These are phyloP conservation scores for Pachyrhizus erosus DNA, from an alignment of 306 rosid genomes.

Conservation along the genomic window DNA sequence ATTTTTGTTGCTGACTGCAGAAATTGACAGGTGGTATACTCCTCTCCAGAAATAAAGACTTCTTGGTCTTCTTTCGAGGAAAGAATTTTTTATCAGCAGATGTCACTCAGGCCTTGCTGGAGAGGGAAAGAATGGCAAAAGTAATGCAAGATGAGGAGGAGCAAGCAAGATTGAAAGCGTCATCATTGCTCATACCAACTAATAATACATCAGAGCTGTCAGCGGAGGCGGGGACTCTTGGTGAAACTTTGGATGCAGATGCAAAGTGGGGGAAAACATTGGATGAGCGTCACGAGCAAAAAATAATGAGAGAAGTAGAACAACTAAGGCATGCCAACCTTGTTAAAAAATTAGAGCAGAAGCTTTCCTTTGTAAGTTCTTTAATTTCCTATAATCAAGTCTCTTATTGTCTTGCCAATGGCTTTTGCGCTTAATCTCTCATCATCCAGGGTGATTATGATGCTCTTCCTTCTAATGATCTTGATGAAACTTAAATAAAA, in stretches of 20 bases:
- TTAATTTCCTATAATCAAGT: slow-evolving; percentile 20
- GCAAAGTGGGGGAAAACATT: slow-evolving; percentile 91
- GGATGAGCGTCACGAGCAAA: slow-evolving; percentile 65
- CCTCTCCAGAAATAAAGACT: slow-evolving; percentile 93
- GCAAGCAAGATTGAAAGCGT: slow-evolving; percentile 88
- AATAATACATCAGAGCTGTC: slow-evolving; percentile 53
- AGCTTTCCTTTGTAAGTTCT: slow-evolving; percentile 79
- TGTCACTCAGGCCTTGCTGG: slow-evolving; percentile 77
- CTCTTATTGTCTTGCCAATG: slow-evolving; percentile 31
- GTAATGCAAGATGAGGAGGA: slow-evolving; percentile 92
- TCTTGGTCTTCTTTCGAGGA: slow-evolving; percentile 91
- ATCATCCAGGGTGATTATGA: background rate
- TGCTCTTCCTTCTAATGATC: background rate
- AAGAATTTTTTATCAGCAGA: slow-evolving; percentile 85
- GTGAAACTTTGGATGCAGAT: slow-evolving; percentile 89
- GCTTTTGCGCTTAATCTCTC: slow-evolving; percentile 21
- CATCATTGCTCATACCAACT: slow-evolving; percentile 64
- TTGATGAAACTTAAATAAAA: slow-evolving; percentile 1
- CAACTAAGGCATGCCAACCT: slow-evolving; percentile 63
- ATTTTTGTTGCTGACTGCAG: slow-evolving; percentile 54
- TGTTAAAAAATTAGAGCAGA: slow-evolving; percentile 75
- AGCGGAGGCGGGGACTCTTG: slow-evolving; percentile 83
- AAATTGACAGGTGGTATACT: slow-evolving; percentile 87
- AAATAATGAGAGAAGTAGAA: slow-evolving; percentile 73
- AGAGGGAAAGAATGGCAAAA: slow-evolving; percentile 82